These are phyloP conservation scores for Pseudogymnoascus verrucosus DNA, from an alignment of 2,329 filamentous ascomycete genomes.

Conservation along the genomic window DNA sequence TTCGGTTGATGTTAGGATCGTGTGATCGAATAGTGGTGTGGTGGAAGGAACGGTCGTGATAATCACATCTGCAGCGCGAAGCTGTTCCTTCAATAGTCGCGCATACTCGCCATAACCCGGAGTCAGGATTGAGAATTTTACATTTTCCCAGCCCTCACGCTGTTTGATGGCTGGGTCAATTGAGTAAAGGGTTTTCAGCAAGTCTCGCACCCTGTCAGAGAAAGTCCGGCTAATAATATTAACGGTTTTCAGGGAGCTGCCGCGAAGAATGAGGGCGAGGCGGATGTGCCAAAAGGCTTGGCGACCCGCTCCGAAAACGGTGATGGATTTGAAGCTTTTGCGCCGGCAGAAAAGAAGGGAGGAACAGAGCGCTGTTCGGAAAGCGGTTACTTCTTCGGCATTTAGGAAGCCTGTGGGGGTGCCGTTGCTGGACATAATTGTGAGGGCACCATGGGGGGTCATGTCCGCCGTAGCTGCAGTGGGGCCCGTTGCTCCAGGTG, in stretches of 20 bases:
- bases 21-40: conserved; percentile 64
- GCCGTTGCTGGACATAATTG: conserved; percentile 57
- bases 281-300: conserved; percentile 95
- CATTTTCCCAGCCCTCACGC: conserved; percentile 53
- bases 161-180: conserved; percentile 38
- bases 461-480: conserved; percentile 41
- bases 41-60: conserved; percentile 81
- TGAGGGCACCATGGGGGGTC: conserved; percentile 49
- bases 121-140: conserved; percentile 63
- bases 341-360: conserved; percentile 59
- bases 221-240: conserved; percentile 77
- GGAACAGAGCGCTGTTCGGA: conserved; percentile 68
- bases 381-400: conserved; percentile 67
- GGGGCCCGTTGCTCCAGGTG: conserved; percentile 24
- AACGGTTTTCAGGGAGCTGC: conserved; percentile 64
- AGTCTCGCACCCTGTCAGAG: conserved; percentile 44
- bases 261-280: conserved; percentile 67
- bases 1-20: conserved; percentile 63
- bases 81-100: conserved; percentile 60
- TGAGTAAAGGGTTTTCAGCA: conserved; percentile 41
- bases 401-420: conserved; percentile 60
- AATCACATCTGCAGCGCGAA: conserved; percentile 68
- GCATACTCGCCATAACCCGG: conserved; percentile 61
- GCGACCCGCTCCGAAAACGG: conserved; percentile 79
- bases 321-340: conserved; percentile 62